Evolutionary conservation across 2,329 filamentous ascomycete genomes (phyloP).

Genomic region (Monosporascus sp.): DNA sequence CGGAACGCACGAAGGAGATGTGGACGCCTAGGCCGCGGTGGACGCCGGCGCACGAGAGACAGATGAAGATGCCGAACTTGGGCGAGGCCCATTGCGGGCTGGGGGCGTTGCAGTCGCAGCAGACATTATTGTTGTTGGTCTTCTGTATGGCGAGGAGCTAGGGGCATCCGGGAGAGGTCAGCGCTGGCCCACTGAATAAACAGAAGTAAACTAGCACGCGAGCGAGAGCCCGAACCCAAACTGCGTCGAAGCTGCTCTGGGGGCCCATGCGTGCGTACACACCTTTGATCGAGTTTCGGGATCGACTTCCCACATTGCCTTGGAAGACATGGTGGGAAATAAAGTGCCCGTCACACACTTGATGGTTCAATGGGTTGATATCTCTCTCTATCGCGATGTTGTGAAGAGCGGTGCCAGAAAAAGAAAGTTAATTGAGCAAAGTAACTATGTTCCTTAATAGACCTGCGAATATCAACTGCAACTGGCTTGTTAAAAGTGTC

Average conservation of each 20-base stretch:
- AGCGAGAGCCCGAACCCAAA: no score
- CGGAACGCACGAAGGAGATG: conserved; percentile 95
- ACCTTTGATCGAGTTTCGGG: conserved; percentile 96
- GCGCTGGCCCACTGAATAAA: neutral
- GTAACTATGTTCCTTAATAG: no score
- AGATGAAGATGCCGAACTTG: conserved; percentile 99
- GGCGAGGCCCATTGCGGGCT: conserved; percentile 97
- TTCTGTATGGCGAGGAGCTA: conserved; percentile 90
- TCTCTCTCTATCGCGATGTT: neutral
- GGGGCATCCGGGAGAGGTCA: conserved; percentile 7
- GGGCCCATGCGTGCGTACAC: conserved; percentile 15
- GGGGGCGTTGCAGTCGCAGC: conserved; percentile 92
- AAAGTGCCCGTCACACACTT: neutral
- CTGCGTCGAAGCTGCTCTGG: neutral
- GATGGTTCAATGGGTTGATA: neutral
- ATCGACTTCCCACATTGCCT: conserved; percentile 97
- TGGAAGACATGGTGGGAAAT: conserved; percentile 51
- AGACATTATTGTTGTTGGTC: conserved; percentile 79
- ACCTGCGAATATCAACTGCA: no score
- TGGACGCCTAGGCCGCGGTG: conserved; percentile 94
- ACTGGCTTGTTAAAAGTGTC: no score
- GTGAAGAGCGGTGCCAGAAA: no score
- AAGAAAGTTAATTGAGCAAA: no score
- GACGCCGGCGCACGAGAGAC: conserved; percentile 88
- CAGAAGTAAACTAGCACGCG: neutral